Evolutionary conservation across 495 filamentous ascomycete genomes (phyloP), one percentile per base, ranked within the genome.

Genomic region (Aspergillus cavernicola): DNA sequence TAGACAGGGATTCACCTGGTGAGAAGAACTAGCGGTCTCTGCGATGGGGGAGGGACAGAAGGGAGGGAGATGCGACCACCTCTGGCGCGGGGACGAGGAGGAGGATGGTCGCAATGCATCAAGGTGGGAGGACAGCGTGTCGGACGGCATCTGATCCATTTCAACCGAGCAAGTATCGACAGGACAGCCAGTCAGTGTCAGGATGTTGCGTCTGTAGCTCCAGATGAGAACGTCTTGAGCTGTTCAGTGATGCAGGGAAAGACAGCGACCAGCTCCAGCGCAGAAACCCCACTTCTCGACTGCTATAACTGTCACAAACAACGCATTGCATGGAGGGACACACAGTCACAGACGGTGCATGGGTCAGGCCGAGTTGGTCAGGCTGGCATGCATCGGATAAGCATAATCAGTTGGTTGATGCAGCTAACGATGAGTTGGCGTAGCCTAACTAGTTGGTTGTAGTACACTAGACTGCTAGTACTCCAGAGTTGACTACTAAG

Each of bases 141-240:
- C 64, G 41, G 68, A 57, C 11, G 23, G 42, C 23, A 53, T 39
- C 56, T 48, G 52, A 43, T 74, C 68, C 72, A 76, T 74, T 51
- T 53, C 26, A 33, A 12, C 1, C 9, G 20, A 49, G 16, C 15
- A 37, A 50, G 13, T 31, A 42, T 41, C 29, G 36, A 53, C 26
- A 41, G 53, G 3, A 33, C 36, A 28, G 47, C 49, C 42, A 52
- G 28, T 51, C 26, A 50, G 19, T 20, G n/a, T 42, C 15, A 32
- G 2, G 22, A 39, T 50, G 33, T 47, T 47, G 42, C 24, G 42
- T 19, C 39, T 43, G 50, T 53, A 44, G 31, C 38, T 40, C 37
- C 28, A 40, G 36, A 40, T 23, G 24, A 41, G 26, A 41, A 16
- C 41, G 22, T 26, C 20, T 36, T 29, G 31, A 53, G 33, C 40